phyloP scores from a whole-genome alignment of 305 asterid genomes.

The Fraxinus dipetala region DNA sequence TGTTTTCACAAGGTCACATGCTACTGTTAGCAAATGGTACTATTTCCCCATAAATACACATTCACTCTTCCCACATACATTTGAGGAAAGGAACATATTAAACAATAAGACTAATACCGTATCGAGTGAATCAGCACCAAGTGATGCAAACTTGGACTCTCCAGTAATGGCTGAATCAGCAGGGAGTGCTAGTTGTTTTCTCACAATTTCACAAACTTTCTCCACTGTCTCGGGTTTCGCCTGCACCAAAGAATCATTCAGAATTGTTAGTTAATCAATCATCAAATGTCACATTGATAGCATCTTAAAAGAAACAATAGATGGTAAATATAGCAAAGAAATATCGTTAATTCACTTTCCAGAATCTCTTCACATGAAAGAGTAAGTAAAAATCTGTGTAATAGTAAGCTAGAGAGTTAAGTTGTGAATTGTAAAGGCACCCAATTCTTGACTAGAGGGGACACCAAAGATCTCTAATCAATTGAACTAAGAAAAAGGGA shows the following conservation, averaged over 20 bases:
- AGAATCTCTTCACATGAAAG: background rate
- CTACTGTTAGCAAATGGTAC: background rate
- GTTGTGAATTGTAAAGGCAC: background rate
- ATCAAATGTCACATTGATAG: background rate
- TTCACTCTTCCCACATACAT: background rate
- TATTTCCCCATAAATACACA: background rate
- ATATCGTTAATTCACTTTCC: background rate
- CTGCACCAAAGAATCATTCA: conserved; percentile 38
- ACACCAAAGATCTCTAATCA: background rate
- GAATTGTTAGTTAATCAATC: background rate
- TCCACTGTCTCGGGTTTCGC: conserved; percentile 87
- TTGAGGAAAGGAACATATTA: background rate
- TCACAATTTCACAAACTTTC: conserved; percentile 77
- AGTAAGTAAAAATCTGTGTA: background rate
- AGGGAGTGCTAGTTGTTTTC: conserved; percentile 86
- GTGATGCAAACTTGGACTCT: conserved; percentile 61
- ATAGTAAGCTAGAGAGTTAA: background rate
- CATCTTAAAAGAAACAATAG: background rate
- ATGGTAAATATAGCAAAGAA: background rate
- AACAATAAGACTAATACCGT: conserved; percentile 45
- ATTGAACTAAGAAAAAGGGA: background rate
- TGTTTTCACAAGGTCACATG: background rate
- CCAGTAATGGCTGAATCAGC: conserved; percentile 59
- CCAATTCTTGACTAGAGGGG: background rate
- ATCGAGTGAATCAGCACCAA: conserved; percentile 99